Evolutionary conservation across 228 moss, liverwort and hornwort species (phyloP).

Genomic region (Sphagnum fallax): DNA sequence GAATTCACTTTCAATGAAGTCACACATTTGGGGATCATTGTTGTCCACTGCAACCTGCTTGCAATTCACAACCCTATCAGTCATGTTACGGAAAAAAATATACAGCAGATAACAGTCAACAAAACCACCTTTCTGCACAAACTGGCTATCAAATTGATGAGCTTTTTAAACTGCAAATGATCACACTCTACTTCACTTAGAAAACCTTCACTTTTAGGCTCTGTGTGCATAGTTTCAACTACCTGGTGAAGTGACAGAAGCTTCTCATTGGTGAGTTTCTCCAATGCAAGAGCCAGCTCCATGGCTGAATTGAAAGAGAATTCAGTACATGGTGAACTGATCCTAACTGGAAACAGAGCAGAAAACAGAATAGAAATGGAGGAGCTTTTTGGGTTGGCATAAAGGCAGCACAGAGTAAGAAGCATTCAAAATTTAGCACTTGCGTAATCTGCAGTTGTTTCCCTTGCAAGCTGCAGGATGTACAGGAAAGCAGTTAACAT

Average conservation of each 20-base stretch:
- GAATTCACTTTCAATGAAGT: constrained; percentile 71
- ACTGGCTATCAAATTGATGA: background rate
- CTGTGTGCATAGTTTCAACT: background rate
- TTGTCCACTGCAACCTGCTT: constrained; percentile 59
- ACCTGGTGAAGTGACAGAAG: constrained; percentile 73
- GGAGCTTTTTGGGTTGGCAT: too few species aligned
- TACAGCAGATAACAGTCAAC: background rate
- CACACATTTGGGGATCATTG: constrained; percentile 68
- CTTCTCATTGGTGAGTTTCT: constrained; percentile 92
- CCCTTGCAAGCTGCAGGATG: too few species aligned
- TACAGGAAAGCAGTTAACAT: constrained; percentile 1
- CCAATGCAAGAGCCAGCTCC: constrained; percentile 77
- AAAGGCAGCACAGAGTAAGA: too few species aligned
- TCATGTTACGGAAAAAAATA: background rate
- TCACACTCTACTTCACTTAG: background rate
- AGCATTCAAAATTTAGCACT: too few species aligned
- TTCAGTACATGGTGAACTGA: too few species aligned
- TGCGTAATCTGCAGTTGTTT: too few species aligned
- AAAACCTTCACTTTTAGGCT: background rate
- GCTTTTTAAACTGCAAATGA: background rate
- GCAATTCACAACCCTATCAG: background rate
- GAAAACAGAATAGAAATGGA: too few species aligned
- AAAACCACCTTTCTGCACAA: background rate
- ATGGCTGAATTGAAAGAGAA: constrained; percentile 43
- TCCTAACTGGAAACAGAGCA: too few species aligned